Base-by-base conservation (phyloP, 768 basidiomycete genomes). In the Lactarius psammicola region DNA sequence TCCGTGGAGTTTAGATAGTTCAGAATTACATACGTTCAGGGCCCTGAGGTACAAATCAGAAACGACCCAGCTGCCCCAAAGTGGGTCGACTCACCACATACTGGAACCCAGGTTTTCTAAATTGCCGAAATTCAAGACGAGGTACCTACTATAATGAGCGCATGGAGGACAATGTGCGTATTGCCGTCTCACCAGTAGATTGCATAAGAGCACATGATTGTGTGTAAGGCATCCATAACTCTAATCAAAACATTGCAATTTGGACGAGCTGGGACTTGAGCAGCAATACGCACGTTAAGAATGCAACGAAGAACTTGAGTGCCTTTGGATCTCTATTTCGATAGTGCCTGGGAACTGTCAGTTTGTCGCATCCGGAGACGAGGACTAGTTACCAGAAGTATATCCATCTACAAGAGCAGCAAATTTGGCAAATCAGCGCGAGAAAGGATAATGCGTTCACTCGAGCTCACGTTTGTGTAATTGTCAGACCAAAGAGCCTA, bases 81-180 rank as follows among this genome's bases (percentile, higher is more conserved):
- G 15, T n/a, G 26, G n/a, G 26, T 15, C 9, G n/a, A 70, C 77
- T 62, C 59, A 83, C 83, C 82, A 83, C 56, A 75, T 77, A 28
- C 77, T 76, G 20, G 74, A 74, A 26, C 64, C 51, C 36, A 84
- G 71, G n/a, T 77, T 78, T 1, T 68, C 68, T 18, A 74, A 69
- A 54, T 81, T 78, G 33, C 74, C 69, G 70, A 77, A 83, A 62
- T 83, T 82, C 34, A 77, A 72, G 33, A 85, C 73, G 53, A 85
- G 75, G 69, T 81, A 82, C 76, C 83, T 84, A 56, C 4, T 15
- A 40, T 36, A 17, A n/a, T 62, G 31, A 33, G 31, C 28, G 9
- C 8, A 46, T 6, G 49, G 30, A 44, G 33, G 18, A 23, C 33
- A 18, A 23, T 15, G 13, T 11, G 31, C 20, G 11, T 20, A 7